Conservation (phyloP, 805 yeast genomes). For the Saccharomycopsis babjevae region DNA sequence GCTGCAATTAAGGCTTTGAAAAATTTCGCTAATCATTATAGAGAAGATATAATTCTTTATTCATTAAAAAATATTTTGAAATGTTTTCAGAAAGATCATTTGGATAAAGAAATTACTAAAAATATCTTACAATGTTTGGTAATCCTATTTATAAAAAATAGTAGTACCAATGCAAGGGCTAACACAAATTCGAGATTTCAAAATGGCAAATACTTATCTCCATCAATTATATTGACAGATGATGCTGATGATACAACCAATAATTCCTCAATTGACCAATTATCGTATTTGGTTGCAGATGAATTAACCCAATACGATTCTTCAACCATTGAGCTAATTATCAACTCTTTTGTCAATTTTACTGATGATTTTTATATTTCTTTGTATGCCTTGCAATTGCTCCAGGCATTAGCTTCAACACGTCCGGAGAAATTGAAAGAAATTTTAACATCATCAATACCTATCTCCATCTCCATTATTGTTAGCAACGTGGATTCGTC, state of each 20-base stretch:
- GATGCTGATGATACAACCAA: conserved; percentile 22
- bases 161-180: conserved; percentile 22
- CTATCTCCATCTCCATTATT: conserved; percentile 69
- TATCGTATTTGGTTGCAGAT: conserved; percentile 92
- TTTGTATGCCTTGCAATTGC: conserved; percentile 71
- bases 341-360: conserved; percentile 37
- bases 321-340: conserved; percentile 36
- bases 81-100: conserved; percentile 39
- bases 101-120: conserved; percentile 63
- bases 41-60: conserved; percentile 79
- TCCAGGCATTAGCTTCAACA: conserved; percentile 74
- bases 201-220: conserved; percentile 74
- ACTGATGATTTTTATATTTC: conserved; percentile 61
- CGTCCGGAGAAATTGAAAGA: conserved; percentile 69
- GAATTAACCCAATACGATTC: conserved; percentile 58
- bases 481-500: conserved; percentile 52
- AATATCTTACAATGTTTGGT: conserved; percentile 80
- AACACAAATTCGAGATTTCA: conserved; percentile 63
- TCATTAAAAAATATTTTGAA: conserved; percentile 58
- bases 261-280: conserved; percentile 49
- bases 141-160: conserved; percentile 67
- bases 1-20: conserved; percentile 87
- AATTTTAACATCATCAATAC: conserved; percentile 49
- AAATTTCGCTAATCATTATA: conserved; percentile 75
- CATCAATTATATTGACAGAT: conserved; percentile 40